Percentiles rank a stretch among this genome's conserved stretches.
Conservation (phyloP, 331 rosid species). For the Saraca asoca region DNA sequence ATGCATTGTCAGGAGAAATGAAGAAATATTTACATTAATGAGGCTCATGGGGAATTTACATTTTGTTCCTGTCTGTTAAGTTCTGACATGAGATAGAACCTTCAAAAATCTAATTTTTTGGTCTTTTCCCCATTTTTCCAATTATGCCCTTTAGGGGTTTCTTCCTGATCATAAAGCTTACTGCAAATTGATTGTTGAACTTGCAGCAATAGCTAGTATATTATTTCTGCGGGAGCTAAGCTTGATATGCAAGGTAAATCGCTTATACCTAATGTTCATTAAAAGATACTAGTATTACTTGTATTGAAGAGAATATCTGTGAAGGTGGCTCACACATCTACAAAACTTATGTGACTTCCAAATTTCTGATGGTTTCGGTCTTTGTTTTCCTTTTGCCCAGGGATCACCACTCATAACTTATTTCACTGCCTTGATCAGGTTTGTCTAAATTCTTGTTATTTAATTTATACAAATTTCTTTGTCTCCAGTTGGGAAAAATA, state of each 20-base stretch:
- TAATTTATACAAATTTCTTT: conserved; percentile 5
- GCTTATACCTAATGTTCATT: conserved; percentile 7
- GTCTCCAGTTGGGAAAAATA: conserved; percentile 27
- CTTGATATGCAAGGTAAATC: conserved; percentile 59
- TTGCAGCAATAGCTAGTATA: conserved; percentile 76
- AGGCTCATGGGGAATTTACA: background rate
- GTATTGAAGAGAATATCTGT: background rate
- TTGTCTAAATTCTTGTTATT: conserved; percentile 25
- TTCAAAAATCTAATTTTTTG: conserved; percentile 9
- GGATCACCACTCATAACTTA: conserved; percentile 48
- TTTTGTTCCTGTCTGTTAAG: conserved; percentile 22
- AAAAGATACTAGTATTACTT: background rate
- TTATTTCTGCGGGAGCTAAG: conserved; percentile 63
- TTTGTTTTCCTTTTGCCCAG: conserved; percentile 52
- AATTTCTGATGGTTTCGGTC: conserved; percentile 37
- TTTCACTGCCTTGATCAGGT: conserved; percentile 79
- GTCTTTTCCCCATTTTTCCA: background rate
- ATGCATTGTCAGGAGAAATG: conserved; percentile 13
- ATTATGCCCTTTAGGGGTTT: too few species aligned
- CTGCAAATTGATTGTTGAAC: conserved; percentile 33
- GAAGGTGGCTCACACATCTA: conserved; percentile 1
- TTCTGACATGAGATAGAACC: conserved; percentile 4
- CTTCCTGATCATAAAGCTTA: conserved; percentile 22
- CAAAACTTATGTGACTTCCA: conserved; percentile 21
- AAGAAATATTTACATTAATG: background rate